Base-by-base conservation (phyloP, 2,329 filamentous ascomycete genomes). In the Endoconidiophora laricicola region DNA sequence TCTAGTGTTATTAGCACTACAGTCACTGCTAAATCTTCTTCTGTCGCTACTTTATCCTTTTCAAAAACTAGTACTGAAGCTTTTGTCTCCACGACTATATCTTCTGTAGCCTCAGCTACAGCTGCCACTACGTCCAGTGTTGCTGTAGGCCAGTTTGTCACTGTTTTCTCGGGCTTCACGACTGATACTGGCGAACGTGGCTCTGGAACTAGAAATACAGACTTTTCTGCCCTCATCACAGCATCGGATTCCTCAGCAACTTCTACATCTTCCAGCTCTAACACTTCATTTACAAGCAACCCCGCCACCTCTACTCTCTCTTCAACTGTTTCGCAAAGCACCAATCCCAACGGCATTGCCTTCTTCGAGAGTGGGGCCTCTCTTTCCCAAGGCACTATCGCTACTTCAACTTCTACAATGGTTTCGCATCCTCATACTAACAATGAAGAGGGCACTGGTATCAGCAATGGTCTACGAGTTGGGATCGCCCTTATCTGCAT, bases 401-500 rank as follows among this genome's bases (percentile, higher is more conserved):
- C 41, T 43, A 12, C 41, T 22, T 14, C 41, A 43, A 23, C 41
- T 14, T 23, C 41, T 7, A n/a, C 20, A 43, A 24, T 23, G 7
- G 40, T 9, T 4, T 22, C 26, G 14, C 14, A 22, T 23, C 26
- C 44, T 16, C 33, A 36, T 3, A 42, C 37, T n/a, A 29, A 24
- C 6, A n/a, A 18, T 43, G 33, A 7, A 16, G 47, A 20, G 9
- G 26, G 20, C 43, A 44, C 39, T 3, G 46, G 46, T 6, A 36
- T 52, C 6, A 39, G 24, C 38, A 40, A 24, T 7, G 50, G 46
- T 14, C 33, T 33, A n/a, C 46, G 42, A 6, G 41, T 39, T 6
- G 50, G 45, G 12, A 52, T 52, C 12, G 40, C 40, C 9, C 12
- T 52, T 48, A 39, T 38, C 4, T 20, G 23, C 12, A 44, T 48